Percentiles rank a stretch among this genome's conserved stretches.
Conservation (phyloP, 768 basidiomycete species). For the Filobasidium floriforme region DNA sequence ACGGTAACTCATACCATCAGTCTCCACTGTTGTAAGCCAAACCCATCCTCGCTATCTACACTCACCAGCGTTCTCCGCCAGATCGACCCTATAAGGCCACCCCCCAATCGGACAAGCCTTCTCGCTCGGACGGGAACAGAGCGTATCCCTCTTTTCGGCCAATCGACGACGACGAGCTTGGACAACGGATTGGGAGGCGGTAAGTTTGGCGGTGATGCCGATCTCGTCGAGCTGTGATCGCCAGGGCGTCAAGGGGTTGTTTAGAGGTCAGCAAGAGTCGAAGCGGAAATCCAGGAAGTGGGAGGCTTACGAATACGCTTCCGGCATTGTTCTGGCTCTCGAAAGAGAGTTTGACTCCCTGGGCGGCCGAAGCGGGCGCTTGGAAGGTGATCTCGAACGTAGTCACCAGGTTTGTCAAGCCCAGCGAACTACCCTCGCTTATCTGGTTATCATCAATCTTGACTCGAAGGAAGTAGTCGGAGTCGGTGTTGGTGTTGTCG, state of each 20-base stretch:
- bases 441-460: slow-evolving; percentile 5
- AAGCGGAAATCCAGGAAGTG: background rate
- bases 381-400: slow-evolving; percentile 4
- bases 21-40: background rate
- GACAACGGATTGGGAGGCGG: slow-evolving; percentile 1
- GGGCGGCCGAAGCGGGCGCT: background rate
- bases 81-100: slow-evolving; percentile 4
- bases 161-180: background rate
- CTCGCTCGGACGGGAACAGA: background rate
- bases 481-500: background rate
- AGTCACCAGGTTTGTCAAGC: background rate
- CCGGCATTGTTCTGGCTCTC: slow-evolving; percentile 7
- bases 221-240: background rate
- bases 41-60: background rate
- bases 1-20: background rate
- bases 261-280: background rate
- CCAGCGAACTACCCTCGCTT: background rate
- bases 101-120: slow-evolving; percentile 5
- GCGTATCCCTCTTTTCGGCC: background rate
- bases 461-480: slow-evolving; percentile 1
- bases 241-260: background rate
- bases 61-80: background rate
- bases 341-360: slow-evolving; percentile 2
- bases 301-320: background rate
- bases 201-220: background rate